Evolutionary conservation across 495 filamentous ascomycete genomes (phyloP).

Genomic region (Stereocaulon alpinum): DNA sequence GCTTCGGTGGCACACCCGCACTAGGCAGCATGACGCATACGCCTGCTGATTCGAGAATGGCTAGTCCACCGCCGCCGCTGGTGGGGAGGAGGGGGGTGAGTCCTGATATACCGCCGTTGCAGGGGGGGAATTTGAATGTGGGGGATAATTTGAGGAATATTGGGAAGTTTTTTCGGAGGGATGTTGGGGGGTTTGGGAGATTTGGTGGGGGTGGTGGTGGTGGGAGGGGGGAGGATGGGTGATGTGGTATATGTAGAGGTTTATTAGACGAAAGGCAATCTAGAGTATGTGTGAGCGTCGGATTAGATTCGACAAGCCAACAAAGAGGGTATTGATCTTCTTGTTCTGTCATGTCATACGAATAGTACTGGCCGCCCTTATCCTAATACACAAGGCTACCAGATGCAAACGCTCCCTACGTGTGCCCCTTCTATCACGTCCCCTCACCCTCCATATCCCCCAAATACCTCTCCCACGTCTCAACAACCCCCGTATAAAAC

Average conservation of each 20-base stretch:
- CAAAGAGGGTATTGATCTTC: no score
- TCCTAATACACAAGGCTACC: no score
- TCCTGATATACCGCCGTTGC: constrained; percentile 20
- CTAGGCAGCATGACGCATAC: constrained; percentile 26
- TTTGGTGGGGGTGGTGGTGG: background rate
- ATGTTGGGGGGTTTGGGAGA: constrained; percentile 67
- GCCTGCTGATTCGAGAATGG: constrained; percentile 17
- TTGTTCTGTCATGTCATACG: no score
- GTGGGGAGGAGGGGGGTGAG: constrained; percentile 21
- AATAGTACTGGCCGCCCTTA: no score
- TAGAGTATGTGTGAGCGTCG: background rate
- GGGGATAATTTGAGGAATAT: constrained; percentile 81
- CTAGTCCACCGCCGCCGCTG: constrained; percentile 21
- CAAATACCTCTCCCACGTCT: constrained; percentile 84
- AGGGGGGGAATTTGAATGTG: constrained; percentile 52
- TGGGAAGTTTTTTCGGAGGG: constrained; percentile 89
- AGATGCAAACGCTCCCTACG: background rate
- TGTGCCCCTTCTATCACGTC: background rate
- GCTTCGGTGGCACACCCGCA: constrained; percentile 62
- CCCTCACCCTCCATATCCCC: constrained; percentile 72
- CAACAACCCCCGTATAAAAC: constrained; percentile 70
- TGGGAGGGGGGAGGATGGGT: background rate
- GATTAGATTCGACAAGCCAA: no score
- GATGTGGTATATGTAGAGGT: no score
- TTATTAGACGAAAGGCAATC: background rate